These are phyloP conservation scores for Zancudomyces culisetae DNA, from an alignment of 371 early-diverging fungal species.

Conservation along the genomic window DNA sequence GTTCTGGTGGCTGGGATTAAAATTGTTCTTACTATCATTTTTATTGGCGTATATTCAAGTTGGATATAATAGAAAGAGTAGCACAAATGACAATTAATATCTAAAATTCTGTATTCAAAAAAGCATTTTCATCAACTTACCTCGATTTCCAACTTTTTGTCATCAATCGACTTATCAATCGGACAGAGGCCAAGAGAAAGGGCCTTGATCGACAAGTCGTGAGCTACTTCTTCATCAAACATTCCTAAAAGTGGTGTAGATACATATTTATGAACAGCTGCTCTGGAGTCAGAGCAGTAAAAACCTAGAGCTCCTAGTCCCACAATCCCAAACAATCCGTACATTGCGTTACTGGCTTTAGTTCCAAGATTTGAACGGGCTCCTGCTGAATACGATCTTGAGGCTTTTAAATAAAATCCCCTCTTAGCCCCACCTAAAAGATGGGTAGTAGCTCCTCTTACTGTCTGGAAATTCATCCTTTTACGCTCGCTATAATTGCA, in stretches of 20 bases:
- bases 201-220: constrained; percentile 34
- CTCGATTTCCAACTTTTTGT: constrained; percentile 26
- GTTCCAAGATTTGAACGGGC: not conserved
- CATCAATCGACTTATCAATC: constrained; percentile 25
- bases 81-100: not conserved
- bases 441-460: too few relatives aligned
- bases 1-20: too few relatives aligned
- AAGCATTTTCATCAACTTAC: too few relatives aligned
- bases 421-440: too few relatives aligned
- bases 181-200: constrained; percentile 37
- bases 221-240: constrained; percentile 49
- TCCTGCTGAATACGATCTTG: not conserved
- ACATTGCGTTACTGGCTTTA: not conserved
- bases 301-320: constrained; percentile 19
- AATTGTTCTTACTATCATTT: too few relatives aligned
- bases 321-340: constrained; percentile 2
- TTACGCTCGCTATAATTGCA: too few relatives aligned
- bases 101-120: not conserved
- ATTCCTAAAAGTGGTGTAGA: constrained; percentile 42
- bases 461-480: too few relatives aligned
- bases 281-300: constrained; percentile 48
- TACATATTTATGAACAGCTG: constrained; percentile 36
- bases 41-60: not conserved
- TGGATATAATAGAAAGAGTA: not conserved
- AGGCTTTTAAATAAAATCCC: too few relatives aligned